Base-by-base conservation (phyloP, 352 stramenopile species). In the Phytophthora pini region DNA sequence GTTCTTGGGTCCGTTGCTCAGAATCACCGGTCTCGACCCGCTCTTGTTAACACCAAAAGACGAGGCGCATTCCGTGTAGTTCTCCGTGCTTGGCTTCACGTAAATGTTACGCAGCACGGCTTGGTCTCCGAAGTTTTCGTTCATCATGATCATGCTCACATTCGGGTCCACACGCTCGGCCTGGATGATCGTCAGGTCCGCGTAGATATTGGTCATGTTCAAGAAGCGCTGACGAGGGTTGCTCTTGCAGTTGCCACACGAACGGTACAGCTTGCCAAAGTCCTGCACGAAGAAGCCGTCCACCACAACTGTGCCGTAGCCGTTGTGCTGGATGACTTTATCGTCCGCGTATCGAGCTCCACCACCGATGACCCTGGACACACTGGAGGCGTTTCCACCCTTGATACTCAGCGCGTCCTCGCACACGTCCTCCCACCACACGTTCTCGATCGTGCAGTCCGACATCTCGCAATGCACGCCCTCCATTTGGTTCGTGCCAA, bases 261-360 rank as follows among this genome's bases (percentile, higher is more conserved):
- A 72, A 17, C 68, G 62, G 34, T 76, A 76, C 17, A 69, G 32
- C 54, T 69, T 69, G 12, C 61, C 61, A 26, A 69, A 64, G 39
- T 69, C 54, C n/a, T 59, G 53, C 36, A 17, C 61, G 46, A 45
- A 69, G 10, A 68, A 69, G 0, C 61, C 61, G 39, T 69, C 54
- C 4, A 69, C 31, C 0, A 43, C n/a, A 5, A 64, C 61, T 0
- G 46, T 63, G 15, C 61, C 61, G 22, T 43, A 58, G 6, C 61
- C 53, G n/a, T 68, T 68, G 45, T 68, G 61, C 38, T 68, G 61
- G 11, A 79, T 63, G 26, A 72, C 56, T 47, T 87, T 87, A 74
- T 86, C 77, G 15, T 83, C 70, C 6, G 74, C 77, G 36, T 78
- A 68, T 12, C 72, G 72, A 4, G 77, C 77, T 26, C 77, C 77